These are phyloP conservation scores for Aspergillus affinis DNA, from an alignment of 495 filamentous ascomycete species.

Conservation along the genomic window DNA sequence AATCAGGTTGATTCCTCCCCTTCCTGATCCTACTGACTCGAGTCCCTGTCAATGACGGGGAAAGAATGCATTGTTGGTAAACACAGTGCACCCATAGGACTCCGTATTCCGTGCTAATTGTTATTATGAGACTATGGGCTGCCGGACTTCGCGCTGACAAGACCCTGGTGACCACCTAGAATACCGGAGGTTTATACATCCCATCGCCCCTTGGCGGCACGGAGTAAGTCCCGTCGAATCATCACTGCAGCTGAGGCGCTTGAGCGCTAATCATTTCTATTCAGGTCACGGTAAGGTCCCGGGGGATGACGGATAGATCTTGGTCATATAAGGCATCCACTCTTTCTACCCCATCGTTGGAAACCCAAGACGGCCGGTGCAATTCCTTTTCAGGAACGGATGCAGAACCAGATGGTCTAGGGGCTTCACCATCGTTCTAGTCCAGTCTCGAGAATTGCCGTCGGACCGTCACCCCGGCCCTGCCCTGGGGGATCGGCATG, in stretches of 20 bases:
- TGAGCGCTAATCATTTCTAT: conserved; percentile 23
- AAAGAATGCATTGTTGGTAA: neutral
- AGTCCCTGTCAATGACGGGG: neutral
- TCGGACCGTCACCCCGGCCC: conserved; percentile 19
- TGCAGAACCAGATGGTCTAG: neutral
- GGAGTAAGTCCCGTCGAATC: conserved; percentile 17
- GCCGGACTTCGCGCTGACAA: neutral
- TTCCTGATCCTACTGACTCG: neutral
- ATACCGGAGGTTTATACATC: conserved; percentile 1
- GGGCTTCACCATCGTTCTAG: neutral
- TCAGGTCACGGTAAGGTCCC: conserved; percentile 19
- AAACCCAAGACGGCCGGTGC: conserved; percentile 1
- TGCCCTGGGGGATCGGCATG: conserved; percentile 10
- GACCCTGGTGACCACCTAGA: neutral
- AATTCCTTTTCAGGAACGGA: conserved; percentile 11
- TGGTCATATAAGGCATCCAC: conserved; percentile 4
- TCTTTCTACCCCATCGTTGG: neutral
- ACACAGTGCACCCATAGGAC: neutral
- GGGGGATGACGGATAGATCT: conserved; percentile 11
- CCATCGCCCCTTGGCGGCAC: neutral
- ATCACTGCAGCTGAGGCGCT: conserved; percentile 4
- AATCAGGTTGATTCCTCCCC: neutral
- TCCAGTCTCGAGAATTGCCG: neutral
- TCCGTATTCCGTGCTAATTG: neutral
- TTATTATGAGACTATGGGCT: neutral